These are phyloP conservation scores for Penicillium egyptiacum DNA, from an alignment of 495 filamentous ascomycete genomes.

Conservation along the genomic window DNA sequence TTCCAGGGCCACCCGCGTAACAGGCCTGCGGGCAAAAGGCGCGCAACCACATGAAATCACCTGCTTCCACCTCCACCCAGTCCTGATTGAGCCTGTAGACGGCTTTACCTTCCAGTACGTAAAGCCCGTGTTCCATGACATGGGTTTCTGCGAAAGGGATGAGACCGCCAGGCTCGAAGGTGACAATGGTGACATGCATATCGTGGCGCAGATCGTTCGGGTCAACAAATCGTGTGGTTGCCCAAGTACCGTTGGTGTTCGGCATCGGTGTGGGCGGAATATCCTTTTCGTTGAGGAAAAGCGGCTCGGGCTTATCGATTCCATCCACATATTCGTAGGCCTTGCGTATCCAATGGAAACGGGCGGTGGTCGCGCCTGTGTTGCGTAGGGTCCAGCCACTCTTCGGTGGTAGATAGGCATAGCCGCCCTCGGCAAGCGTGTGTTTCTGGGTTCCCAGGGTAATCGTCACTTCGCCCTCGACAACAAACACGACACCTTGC, in stretches of 20 bases:
- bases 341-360: conserved; percentile 33
- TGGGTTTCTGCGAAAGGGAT: conserved; percentile 32
- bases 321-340: conserved; percentile 27
- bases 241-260: conserved; percentile 28
- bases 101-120: conserved; percentile 32
- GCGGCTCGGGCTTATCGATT: conserved; percentile 22
- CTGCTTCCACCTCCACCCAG: conserved; percentile 35
- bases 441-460: conserved; percentile 20
- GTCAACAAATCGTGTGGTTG: conserved; percentile 29
- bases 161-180: conserved; percentile 28
- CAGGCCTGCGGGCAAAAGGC: conserved; percentile 36
- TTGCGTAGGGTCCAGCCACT: conserved; percentile 30
- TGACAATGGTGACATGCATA: conserved; percentile 32
- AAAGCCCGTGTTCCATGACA: conserved; percentile 32
- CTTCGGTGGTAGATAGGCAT: conserved; percentile 27
- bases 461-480: conserved; percentile 27
- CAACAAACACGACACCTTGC: conserved; percentile 27
- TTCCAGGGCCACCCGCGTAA: conserved; percentile 35
- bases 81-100: conserved; percentile 34
- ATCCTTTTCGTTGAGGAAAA: conserved; percentile 32
- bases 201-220: conserved; percentile 30
- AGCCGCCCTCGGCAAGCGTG: conserved; percentile 27
- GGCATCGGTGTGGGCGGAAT: conserved; percentile 26
- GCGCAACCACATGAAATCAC: conserved; percentile 37
- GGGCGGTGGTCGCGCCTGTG: conserved; percentile 20